phyloP scores from a whole-genome alignment of 495 filamentous ascomycete species.

The Penicillium herquei region DNA sequence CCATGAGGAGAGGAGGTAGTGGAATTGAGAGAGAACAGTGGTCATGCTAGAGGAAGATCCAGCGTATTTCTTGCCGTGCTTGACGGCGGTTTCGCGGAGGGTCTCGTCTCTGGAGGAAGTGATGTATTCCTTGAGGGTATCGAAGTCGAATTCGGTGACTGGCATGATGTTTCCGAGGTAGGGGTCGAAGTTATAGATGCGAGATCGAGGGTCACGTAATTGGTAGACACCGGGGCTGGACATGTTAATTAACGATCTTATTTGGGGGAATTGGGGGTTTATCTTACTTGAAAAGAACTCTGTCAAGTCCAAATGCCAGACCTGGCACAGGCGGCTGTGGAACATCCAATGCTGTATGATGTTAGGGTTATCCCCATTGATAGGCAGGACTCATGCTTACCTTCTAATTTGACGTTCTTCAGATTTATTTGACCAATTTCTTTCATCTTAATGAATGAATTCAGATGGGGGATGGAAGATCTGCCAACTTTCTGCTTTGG shows the following conservation, averaged over 20 bases:
- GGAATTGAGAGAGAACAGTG: conserved; percentile 80
- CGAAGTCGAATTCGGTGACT: conserved; percentile 86
- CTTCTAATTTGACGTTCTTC: conserved; percentile 8
- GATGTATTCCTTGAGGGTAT: conserved; percentile 76
- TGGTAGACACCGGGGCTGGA: conserved; percentile 79
- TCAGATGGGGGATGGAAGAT: too few relatives aligned
- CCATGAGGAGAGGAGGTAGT: conserved; percentile 86
- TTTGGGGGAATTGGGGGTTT: neutral
- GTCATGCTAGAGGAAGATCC: conserved; percentile 98
- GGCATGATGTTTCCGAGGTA: conserved; percentile 92
- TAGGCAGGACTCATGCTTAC: conserved; percentile 15
- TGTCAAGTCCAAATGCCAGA: conserved; percentile 77
- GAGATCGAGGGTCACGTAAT: conserved; percentile 83
- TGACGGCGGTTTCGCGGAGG: conserved; percentile 62
- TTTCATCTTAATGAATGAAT: too few relatives aligned
- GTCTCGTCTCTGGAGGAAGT: conserved; percentile 81
- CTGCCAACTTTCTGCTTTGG: too few relatives aligned
- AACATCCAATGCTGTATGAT: conserved; percentile 46
- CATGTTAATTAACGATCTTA: neutral
- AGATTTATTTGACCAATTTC: conserved; percentile 3
- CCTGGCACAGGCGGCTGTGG: conserved; percentile 61
- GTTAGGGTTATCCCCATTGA: conserved; percentile 7
- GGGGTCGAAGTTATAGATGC: conserved; percentile 93
- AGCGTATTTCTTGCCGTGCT: conserved; percentile 75
- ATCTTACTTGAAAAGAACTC: conserved; percentile 84